Base-by-base conservation (phyloP, 2,329 filamentous ascomycete species). In the Penicillium brevicompactum region DNA sequence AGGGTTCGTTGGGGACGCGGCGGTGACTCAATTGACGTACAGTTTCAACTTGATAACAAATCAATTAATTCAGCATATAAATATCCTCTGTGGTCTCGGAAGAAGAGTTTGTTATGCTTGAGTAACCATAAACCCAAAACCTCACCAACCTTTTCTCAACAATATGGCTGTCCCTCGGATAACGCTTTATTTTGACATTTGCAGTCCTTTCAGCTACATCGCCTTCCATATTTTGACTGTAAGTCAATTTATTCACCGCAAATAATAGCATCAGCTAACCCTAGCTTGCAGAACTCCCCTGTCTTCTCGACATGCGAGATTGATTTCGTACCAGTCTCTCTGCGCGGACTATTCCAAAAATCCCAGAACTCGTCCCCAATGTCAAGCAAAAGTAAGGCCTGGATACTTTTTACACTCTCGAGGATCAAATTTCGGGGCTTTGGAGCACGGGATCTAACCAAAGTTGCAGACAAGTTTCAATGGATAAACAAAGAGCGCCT, bases 401-500 rank as follows among this genome's bases (percentile, higher is more conserved):
- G 10, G 5, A n/a, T 16, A 9, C 38, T 41, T 1, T 37, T 41
- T 41, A 5, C 38, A 41, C 4, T 41, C 37, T 34, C 32, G 4
- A 34, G 9, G 7, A 11, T 34, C 32, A 4, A 27, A 27, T 27
- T 27, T 27, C 24, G 5, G 8, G 8, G 24, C 24, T 8, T 27
- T 18, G 18, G 18, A 2, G 2, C 18, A 18, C 30, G 31, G 11
- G 31, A 14, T 14, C 14, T 37, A 37, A 37, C 14, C 34, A n/a
- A 27, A 1, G 2, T 7, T 14, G 6, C 11, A 62, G 60, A 62
- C 31, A 62, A 60, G 21, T 16, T 55, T 1, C 42, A 56, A 41
- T 62, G 60, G 60, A 53, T 62, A 4, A 55, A 62, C n/a, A 30
- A 43, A 10, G 60, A 62, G 24, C 50, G 58, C 3, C 37, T 62